Evolutionary conservation across 1,139 yeast genomes (phyloP).

Genomic region (Candida gigantensis): DNA sequence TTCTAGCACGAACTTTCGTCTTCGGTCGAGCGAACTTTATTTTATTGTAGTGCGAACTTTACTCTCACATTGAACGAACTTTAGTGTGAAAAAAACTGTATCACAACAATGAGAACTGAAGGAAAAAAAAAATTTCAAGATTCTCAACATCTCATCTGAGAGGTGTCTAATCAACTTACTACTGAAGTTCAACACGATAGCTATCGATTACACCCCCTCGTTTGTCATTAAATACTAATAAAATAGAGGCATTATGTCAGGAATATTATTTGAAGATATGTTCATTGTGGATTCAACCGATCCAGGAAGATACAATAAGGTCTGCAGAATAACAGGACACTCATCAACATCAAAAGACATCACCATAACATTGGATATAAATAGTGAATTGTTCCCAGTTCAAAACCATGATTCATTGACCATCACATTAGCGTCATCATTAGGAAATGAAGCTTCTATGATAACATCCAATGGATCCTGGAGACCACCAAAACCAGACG

Average conservation of each 20-base stretch:
- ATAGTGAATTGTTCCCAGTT: conserved; percentile 90
- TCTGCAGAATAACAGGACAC: conserved; percentile 83
- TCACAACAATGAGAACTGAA: not conserved
- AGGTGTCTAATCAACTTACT: not conserved
- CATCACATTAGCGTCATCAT: conserved; percentile 80
- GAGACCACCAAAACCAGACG: conserved; percentile 89
- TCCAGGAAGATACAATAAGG: conserved; percentile 89
- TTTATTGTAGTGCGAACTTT: too few species aligned
- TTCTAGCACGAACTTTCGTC: too few species aligned
- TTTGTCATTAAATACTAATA: not conserved
- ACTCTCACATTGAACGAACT: too few species aligned
- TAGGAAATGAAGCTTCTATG: conserved; percentile 60
- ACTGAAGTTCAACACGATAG: not conserved
- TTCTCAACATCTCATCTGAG: conserved; percentile 6
- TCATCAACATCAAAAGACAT: conserved; percentile 85
- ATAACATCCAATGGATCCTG: conserved; percentile 71
- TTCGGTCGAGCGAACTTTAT: too few species aligned
- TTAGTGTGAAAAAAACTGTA: too few species aligned
- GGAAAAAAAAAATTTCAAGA: conserved; percentile 2
- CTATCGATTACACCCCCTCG: not conserved
- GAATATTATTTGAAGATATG: conserved; percentile 90
- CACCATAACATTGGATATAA: conserved; percentile 85
- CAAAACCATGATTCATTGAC: conserved; percentile 76
- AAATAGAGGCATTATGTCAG: conserved; percentile 51
- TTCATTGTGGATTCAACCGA: conserved; percentile 86